phyloP scores from a whole-genome alignment of 495 filamentous ascomycete genomes.

The Physcia stellaris region DNA sequence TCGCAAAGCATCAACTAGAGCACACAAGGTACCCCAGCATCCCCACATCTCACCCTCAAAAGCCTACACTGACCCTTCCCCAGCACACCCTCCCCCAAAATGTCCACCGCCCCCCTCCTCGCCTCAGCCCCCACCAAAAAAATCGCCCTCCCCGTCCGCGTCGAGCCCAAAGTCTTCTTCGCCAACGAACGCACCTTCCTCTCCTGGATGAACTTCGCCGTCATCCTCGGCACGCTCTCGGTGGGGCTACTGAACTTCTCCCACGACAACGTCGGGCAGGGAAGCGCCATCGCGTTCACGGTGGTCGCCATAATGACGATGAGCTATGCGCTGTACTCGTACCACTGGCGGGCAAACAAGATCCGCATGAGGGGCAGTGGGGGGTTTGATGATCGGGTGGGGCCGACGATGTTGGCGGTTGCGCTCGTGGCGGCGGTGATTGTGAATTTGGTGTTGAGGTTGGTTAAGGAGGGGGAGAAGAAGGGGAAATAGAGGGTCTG shows the following conservation, averaged over 20 bases:
- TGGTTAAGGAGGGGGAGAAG: too few species aligned
- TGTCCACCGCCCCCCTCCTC: conserved; percentile 4
- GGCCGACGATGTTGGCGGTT: conserved; percentile 78
- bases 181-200: conserved; percentile 98
- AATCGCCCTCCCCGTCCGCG: conserved; percentile 92
- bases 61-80: too few species aligned
- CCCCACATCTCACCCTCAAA: not conserved
- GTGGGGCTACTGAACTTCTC: conserved; percentile 97
- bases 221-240: conserved; percentile 89
- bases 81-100: conserved; percentile 2
- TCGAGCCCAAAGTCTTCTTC: conserved; percentile 99
- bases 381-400: conserved; percentile 91
- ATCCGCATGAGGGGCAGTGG: conserved; percentile 84
- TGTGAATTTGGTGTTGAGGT: conserved; percentile 84
- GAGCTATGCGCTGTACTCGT: conserved; percentile 88
- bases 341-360: conserved; percentile 91
- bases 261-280: conserved; percentile 80
- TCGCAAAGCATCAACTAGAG: too few species aligned
- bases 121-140: conserved; percentile 60
- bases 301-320: conserved; percentile 88
- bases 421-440: conserved; percentile 73
- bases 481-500: too few species aligned
- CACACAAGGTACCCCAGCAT: too few species aligned
- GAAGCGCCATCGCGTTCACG: conserved; percentile 86
- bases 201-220: conserved; percentile 98